Evolutionary conservation across 1,284 basidiomycete species (phyloP), one percentile per base, ranked within the genome.

Genomic region (Irpex rosettiformis): DNA sequence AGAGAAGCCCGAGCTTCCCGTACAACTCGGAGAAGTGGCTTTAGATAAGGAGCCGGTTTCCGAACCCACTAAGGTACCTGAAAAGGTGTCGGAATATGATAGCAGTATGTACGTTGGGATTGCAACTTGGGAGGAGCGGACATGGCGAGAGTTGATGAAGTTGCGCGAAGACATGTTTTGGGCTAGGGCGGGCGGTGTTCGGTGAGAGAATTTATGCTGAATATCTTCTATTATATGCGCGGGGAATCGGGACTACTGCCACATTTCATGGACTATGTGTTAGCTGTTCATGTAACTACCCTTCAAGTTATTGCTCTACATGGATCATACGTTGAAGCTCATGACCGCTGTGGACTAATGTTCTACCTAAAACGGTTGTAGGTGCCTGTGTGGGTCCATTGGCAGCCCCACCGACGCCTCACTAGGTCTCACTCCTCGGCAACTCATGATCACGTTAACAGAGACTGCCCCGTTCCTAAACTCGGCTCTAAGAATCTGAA

Each of bases 151-250:
- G 74, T 73, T 97, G 13, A 79, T 90, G 6, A 81, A 81, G 57
- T 72, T 97, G 64, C 88, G 89, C 66, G 93, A 96, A 74, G 89
- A 89, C 55, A 94, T 96, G 89, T 95, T 92, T 74, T 93, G 86
- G 84, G 89, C 93, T 33, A 77, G 93, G 56, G 76, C 94, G 30
- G 94, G 94, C 1, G 85, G 84, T 3, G 67, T 83, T 57, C 78
- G 77, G 64, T 76, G 58, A 66, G 29, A 66, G 29, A 40, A 51
- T 51, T 16, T 51, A 51, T 13, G 10, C 28, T 51, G 48, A 25
- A 29, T 51, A 13, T 51, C 25, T 51, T 13, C 25, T 24, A 47
- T 47, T 24, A 28, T 47, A 54, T 58, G 43, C 28, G 37, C 30
- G 8, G 30, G 21, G 40, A 28, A 28, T 53, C 8, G 49, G 18